A percentile compares a stretch with the other conserved stretches of the same genome.
Conservation (phyloP, 768 basidiomycete genomes). For the Boletus rufocinnamomeus region DNA sequence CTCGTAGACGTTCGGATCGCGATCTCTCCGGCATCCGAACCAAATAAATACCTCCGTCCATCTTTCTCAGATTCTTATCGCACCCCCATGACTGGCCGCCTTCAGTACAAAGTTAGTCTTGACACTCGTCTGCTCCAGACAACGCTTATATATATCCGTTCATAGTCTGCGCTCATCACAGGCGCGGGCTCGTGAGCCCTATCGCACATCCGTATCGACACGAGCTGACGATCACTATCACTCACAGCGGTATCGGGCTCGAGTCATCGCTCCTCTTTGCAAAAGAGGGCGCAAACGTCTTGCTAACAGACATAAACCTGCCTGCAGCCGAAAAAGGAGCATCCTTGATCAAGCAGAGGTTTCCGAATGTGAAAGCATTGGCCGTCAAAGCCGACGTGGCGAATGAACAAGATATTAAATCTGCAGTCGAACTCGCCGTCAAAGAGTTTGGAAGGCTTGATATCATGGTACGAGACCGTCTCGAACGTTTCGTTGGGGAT, state of each 20-base stretch:
- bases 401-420: conserved; percentile 85
- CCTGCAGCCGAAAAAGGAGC: conserved; percentile 69
- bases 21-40: not conserved
- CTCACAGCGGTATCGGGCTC: conserved; percentile 86
- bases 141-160: conserved; percentile 21
- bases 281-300: conserved; percentile 87
- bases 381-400: conserved; percentile 84
- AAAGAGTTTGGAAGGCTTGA: conserved; percentile 91
- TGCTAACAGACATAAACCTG: conserved; percentile 87
- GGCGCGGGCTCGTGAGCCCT: conserved; percentile 82
- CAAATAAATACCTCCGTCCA: conserved; percentile 6
- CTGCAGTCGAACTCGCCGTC: conserved; percentile 76
- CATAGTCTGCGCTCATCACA: conserved; percentile 76
- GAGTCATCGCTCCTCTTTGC: conserved; percentile 97
- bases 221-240: conserved; percentile 14
- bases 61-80: conserved; percentile 1
- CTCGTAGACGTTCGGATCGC: not conserved
- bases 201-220: not conserved
- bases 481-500: not conserved
- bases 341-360: conserved; percentile 61
- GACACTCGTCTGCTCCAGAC: not conserved
- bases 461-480: conserved; percentile 68
- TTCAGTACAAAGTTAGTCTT: conserved; percentile 59
- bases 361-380: conserved; percentile 67
- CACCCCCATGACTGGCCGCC: conserved; percentile 58